Evolutionary conservation across 208 protist genomes (phyloP), one percentile per base, ranked within the genome.

Genomic region (Acanthamoeba triangularis): DNA sequence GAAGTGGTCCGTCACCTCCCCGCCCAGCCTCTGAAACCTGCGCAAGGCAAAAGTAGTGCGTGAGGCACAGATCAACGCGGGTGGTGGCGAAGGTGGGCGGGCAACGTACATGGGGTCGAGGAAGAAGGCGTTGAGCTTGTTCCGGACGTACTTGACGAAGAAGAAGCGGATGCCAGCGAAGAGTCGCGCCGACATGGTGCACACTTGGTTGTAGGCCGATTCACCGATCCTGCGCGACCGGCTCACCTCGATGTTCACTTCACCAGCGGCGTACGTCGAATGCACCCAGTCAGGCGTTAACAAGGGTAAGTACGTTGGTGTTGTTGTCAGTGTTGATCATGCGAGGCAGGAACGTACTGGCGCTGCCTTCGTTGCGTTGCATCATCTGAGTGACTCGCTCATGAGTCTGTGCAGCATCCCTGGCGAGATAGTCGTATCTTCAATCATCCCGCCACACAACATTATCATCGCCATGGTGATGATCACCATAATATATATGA

Each of bases 91-190:
- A 49, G 33, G 94, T 47, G 47, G 3, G 49, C 2, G 49, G 25
- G 59, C 18, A 23, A 25, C 82, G 78, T 95, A 96, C 18, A 97
- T 97, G 74, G 97, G 97, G 30, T 96, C 85, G 16, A 98, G 95
- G 90, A 98, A 98, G 96, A 98, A 98, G 30, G 97, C 96, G 78
- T 97, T 97, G 20, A 97, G 94, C 67, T 98, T 98, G 67, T 96
- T 97, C 78, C 96, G 67, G n/a, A 97, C 92, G 13, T 96, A 95
- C 37, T 97, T 97, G 35, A 96, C 93, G 74, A 98, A 98, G 74
- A 98, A 97, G 56, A 96, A 96, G 35, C 97, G 88, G 33, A 98
- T 96, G 18, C 97, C 96, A 47, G 94, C 84, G 44, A 97, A 98
- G 8, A 98, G 47, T 30, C 72, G 25, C n/a, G 96, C 97, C 13